These are phyloP conservation scores for Fusarium phyllophilum DNA, from an alignment of 2,329 filamentous ascomycete genomes.

Conservation along the genomic window DNA sequence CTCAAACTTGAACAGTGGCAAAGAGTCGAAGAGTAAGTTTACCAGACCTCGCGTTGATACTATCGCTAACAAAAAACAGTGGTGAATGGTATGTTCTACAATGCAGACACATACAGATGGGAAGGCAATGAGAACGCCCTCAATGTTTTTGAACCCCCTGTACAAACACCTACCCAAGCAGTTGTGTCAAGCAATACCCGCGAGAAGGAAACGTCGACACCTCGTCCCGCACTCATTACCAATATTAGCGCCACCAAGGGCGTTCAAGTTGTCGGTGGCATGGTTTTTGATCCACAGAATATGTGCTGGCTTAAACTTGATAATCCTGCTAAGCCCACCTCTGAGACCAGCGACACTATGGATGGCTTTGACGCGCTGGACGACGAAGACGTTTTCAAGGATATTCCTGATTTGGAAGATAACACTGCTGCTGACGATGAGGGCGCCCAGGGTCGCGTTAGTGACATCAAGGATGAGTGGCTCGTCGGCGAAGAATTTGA, in stretches of 20 bases:
- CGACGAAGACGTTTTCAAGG: constrained; percentile 93
- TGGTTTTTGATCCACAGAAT: constrained; percentile 96
- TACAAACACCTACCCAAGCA: constrained; percentile 62
- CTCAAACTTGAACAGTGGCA: constrained; percentile 79
- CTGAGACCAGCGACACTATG: constrained; percentile 66
- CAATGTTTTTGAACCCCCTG: constrained; percentile 77
- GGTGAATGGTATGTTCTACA: constrained; percentile 96
- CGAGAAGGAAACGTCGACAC: constrained; percentile 68
- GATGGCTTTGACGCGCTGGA: constrained; percentile 77
- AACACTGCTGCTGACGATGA: constrained; percentile 62
- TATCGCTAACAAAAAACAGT: constrained; percentile 61
- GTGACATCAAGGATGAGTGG: constrained; percentile 78
- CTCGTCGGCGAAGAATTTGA: constrained; percentile 97
- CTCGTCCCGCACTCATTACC: constrained; percentile 84
- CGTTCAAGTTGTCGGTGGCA: constrained; percentile 93
- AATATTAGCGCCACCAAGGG: constrained; percentile 87
- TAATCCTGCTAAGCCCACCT: constrained; percentile 57
- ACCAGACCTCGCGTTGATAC: neutral
- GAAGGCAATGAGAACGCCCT: constrained; percentile 94
- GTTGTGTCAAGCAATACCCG: constrained; percentile 56
- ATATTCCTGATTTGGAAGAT: constrained; percentile 92
- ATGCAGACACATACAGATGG: constrained; percentile 87
- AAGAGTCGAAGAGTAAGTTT: constrained; percentile 80
- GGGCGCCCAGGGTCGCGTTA: constrained; percentile 61
- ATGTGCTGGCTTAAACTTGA: constrained; percentile 97